Evolutionary conservation across 495 filamentous ascomycete species (phyloP).

Genomic region (Podospora sp.): DNA sequence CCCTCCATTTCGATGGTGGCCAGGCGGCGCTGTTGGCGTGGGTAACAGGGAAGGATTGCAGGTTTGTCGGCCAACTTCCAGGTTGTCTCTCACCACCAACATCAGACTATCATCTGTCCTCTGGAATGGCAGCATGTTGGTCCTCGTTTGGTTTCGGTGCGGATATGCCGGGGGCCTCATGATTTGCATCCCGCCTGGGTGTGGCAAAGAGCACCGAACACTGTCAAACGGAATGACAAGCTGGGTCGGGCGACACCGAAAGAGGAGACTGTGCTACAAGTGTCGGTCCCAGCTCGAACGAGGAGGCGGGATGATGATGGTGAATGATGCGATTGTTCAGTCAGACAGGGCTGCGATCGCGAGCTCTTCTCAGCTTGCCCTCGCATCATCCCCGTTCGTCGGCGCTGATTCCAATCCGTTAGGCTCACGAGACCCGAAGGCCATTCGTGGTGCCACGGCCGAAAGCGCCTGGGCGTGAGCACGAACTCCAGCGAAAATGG

Average conservation of each 20-base stretch:
- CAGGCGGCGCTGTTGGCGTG: too few species aligned
- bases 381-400: background rate
- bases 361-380: background rate
- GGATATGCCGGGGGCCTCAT: background rate
- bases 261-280: background rate
- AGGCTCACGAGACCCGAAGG: slow-evolving; percentile 5
- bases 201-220: background rate
- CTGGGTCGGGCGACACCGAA: background rate
- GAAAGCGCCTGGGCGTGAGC: background rate
- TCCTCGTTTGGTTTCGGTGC: background rate
- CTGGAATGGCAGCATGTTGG: background rate
- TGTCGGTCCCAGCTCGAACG: background rate
- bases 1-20: background rate
- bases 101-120: background rate
- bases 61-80: background rate
- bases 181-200: background rate
- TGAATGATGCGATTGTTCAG: background rate
- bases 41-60: background rate
- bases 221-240: background rate
- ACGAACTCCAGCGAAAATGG: background rate
- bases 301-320: background rate
- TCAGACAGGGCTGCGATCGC: slow-evolving; percentile 1
- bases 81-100: slow-evolving; percentile 3
- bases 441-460: background rate
- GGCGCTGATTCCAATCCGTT: background rate